A percentile compares a stretch with the other conserved stretches of the same genome.
These are phyloP conservation scores for Hanseniaspora singularis DNA, from an alignment of 805 yeast genomes.

Conservation along the genomic window DNA sequence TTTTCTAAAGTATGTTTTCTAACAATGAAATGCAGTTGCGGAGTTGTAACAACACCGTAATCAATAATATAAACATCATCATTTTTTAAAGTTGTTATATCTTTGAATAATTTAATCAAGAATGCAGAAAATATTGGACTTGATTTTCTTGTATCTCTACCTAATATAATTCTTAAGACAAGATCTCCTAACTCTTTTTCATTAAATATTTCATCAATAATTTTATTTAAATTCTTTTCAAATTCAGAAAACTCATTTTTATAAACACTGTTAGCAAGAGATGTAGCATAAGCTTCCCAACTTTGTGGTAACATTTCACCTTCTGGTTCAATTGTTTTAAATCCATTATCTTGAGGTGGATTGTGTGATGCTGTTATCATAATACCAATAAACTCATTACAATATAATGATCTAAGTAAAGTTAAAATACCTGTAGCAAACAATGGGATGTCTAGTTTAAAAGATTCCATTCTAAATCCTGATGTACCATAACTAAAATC, in stretches of 20 bases:
- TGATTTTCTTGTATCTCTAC: constrained; percentile 79
- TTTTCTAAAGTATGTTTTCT: constrained; percentile 21
- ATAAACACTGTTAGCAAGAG: constrained; percentile 54
- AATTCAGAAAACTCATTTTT: constrained; percentile 24
- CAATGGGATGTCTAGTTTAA: constrained; percentile 63
- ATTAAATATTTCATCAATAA: constrained; percentile 12
- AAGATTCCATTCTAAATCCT: constrained; percentile 75
- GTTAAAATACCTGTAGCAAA: constrained; percentile 78
- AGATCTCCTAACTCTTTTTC: constrained; percentile 22
- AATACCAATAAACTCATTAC: constrained; percentile 69
- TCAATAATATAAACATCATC: constrained; percentile 38
- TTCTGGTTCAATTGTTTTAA: constrained; percentile 82
- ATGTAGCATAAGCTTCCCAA: constrained; percentile 80
- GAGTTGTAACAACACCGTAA: constrained; percentile 74
- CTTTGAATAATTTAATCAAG: constrained; percentile 33
- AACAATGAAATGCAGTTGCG: constrained; percentile 74
- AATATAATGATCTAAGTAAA: constrained; percentile 59
- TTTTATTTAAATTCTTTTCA: constrained; percentile 2
- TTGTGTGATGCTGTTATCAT: constrained; percentile 96
- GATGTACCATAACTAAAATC: constrained; percentile 83
- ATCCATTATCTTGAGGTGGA: constrained; percentile 86
- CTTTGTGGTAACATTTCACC: constrained; percentile 76
- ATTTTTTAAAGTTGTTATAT: constrained; percentile 48
- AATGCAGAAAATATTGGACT: constrained; percentile 39
- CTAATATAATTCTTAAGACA: constrained; percentile 48